Evolutionary conservation across 2,329 filamentous ascomycete genomes (phyloP).

Genomic region (Berkeleyomyces basicola): DNA sequence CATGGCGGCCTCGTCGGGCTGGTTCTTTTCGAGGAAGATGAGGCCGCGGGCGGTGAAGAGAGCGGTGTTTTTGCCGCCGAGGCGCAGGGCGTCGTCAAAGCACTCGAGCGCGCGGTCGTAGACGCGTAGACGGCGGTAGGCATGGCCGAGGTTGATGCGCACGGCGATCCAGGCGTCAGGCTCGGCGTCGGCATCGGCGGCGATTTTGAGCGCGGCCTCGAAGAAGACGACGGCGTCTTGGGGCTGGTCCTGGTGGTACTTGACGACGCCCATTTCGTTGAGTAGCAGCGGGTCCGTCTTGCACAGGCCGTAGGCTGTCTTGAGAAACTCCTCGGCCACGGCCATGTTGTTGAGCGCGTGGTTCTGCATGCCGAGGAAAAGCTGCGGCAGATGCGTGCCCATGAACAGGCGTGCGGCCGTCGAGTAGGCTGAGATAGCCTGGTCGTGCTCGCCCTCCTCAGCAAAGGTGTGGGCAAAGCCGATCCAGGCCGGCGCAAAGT

Average conservation of each 20-base stretch:
- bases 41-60: constrained; percentile 74
- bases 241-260: constrained; percentile 75
- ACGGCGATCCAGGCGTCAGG: constrained; percentile 69
- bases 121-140: constrained; percentile 55
- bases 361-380: constrained; percentile 98
- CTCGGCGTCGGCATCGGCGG: constrained; percentile 67
- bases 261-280: constrained; percentile 92
- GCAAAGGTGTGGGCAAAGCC: constrained; percentile 98
- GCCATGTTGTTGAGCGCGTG: constrained; percentile 89
- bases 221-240: constrained; percentile 65
- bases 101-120: constrained; percentile 57
- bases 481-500: constrained; percentile 96
- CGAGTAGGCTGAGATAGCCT: constrained; percentile 93
- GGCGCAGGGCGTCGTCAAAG: constrained; percentile 75
- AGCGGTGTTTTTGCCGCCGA: constrained; percentile 61
- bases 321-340: constrained; percentile 84
- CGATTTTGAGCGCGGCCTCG: constrained; percentile 56
- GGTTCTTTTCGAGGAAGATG: constrained; percentile 61
- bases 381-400: constrained; percentile 85
- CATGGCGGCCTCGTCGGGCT: constrained; percentile 59
- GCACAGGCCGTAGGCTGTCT: constrained; percentile 71
- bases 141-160: constrained; percentile 77
- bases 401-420: constrained; percentile 91
- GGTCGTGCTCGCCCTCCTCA: constrained; percentile 92
- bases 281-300: constrained; percentile 74